Conservation (phyloP, 441 rosid genomes). For the Pelargonium citronellum region DNA sequence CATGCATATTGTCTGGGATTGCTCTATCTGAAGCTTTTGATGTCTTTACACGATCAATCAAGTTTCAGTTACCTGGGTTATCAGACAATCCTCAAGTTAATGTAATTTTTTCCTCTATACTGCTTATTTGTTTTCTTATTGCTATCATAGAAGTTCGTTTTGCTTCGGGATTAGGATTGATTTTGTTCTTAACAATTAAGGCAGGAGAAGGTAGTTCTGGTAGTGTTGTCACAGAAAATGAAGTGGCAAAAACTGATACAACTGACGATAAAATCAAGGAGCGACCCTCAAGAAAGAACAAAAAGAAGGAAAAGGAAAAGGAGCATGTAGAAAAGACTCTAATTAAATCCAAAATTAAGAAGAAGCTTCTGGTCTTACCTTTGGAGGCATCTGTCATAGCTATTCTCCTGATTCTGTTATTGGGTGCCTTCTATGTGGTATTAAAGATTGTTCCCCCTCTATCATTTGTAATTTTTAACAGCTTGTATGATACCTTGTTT, state of each 20-base stretch:
- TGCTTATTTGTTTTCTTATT: constrained; percentile 15
- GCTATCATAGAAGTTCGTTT: constrained; percentile 15
- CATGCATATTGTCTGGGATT: constrained; percentile 98
- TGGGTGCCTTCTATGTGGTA: constrained; percentile 99
- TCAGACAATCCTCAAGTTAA: constrained; percentile 39
- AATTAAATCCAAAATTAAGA: constrained; percentile 41
- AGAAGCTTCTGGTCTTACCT: constrained; percentile 82
- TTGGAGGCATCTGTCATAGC: constrained; percentile 67
- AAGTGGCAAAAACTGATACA: constrained; percentile 47
- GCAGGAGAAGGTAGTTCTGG: constrained; percentile 51
- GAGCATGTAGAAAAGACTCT: constrained; percentile 41
- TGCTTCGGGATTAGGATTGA: constrained; percentile 22
- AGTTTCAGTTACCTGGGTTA: constrained; percentile 66
- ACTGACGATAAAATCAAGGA: constrained; percentile 49
- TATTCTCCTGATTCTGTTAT: constrained; percentile 72
- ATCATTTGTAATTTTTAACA: not conserved
- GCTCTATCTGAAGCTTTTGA: constrained; percentile 95
- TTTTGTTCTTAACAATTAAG: constrained; percentile 38
- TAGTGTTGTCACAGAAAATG: constrained; percentile 34
- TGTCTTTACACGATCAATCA: constrained; percentile 79
- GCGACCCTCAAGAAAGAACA: constrained; percentile 65
- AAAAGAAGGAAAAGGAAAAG: constrained; percentile 86
- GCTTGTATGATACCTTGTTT: no score
- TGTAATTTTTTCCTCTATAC: constrained; percentile 34
- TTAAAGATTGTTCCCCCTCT: constrained; percentile 3